Evolutionary conservation across 768 basidiomycete species (phyloP).

Genomic region (Amanita molliuscula): DNA sequence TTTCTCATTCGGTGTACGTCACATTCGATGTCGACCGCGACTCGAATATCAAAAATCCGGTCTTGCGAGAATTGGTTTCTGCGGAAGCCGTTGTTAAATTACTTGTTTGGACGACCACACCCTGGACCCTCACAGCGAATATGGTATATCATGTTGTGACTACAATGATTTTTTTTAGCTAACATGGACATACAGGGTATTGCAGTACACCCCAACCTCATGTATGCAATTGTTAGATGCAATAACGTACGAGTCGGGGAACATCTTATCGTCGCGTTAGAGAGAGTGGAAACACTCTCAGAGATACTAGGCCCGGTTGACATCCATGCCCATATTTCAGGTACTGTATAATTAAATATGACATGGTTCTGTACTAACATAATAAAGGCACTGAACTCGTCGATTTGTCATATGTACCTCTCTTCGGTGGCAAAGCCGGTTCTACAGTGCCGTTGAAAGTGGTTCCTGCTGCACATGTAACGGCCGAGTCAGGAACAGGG

Average conservation of each 20-base stretch:
- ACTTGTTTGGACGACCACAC: conserved; percentile 94
- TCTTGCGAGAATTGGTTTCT: conserved; percentile 23
- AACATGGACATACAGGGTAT: conserved; percentile 53
- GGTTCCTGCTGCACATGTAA: conserved; percentile 70
- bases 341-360: conserved; percentile 13
- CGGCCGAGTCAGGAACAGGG: conserved; percentile 83
- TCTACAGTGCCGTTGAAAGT: conserved; percentile 29
- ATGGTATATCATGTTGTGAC: conserved; percentile 45
- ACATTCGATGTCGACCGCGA: conserved; percentile 50
- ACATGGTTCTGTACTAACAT: background rate
- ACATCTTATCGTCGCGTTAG: conserved; percentile 39
- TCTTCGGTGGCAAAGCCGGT: conserved; percentile 37
- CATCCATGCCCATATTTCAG: conserved; percentile 25
- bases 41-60: conserved; percentile 10
- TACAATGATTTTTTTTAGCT: background rate
- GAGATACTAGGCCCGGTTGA: conserved; percentile 27
- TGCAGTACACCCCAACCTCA: conserved; percentile 66
- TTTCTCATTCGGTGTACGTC: conserved; percentile 84
- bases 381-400: conserved; percentile 42
- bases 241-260: conserved; percentile 8
- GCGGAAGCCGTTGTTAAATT: conserved; percentile 32
- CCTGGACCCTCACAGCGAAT: conserved; percentile 94
- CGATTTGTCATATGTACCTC: conserved; percentile 45
- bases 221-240: conserved; percentile 44
- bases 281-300: conserved; percentile 31